Evolutionary conservation across 768 basidiomycete species (phyloP), one percentile per base, ranked within the genome.

Genomic region (Galerina marginata): DNA sequence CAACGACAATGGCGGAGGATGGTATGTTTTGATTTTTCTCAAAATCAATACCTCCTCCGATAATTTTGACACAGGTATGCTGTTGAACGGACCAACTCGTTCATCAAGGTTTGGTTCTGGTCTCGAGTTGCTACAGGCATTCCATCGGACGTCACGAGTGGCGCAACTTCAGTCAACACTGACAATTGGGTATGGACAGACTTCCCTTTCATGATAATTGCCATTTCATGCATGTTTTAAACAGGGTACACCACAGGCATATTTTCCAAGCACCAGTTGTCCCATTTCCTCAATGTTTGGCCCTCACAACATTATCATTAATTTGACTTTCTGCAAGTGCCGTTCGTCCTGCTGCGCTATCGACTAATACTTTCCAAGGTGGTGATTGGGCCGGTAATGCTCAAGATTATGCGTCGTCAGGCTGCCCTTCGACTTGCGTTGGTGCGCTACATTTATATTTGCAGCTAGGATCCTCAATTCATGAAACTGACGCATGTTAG

Each of bases 61-160:
- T 10, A 11, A 26, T 26, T 33, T 20, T 33, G 29, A 33, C 29
- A 62, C 20, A 88, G 84, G 83, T 88, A 80, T 70, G 89, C 87
- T 0, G 76, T 89, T 67, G 86, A 89, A 68, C 80, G 88, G 38
- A 87, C 87, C 0, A 62, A 71, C 23, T 66, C 68, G 4, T 84
- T 79, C 68, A 85, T 91, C 68, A 88, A 86, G 61, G 77, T 90
- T 48, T 92, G 86, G 84, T 91, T 89, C 75, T 92, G 88, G 87
- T 77, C 86, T 0, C 79, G 87, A 44, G 74, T 72, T 49, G 80
- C 72, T 40, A 71, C 78, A 12, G 66, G 65, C 38, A 75, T 84
- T 25, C 87, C 86, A 1, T 63, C 70, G 7, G 86, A 83, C 62
- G 77, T 87, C 12, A 71, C 60, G 29, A 69, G 70, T 15, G 84